Evolutionary conservation across 305 asterid genomes (phyloP), one percentile per base, ranked within the genome.

Genomic region (Andrographis paniculata): DNA sequence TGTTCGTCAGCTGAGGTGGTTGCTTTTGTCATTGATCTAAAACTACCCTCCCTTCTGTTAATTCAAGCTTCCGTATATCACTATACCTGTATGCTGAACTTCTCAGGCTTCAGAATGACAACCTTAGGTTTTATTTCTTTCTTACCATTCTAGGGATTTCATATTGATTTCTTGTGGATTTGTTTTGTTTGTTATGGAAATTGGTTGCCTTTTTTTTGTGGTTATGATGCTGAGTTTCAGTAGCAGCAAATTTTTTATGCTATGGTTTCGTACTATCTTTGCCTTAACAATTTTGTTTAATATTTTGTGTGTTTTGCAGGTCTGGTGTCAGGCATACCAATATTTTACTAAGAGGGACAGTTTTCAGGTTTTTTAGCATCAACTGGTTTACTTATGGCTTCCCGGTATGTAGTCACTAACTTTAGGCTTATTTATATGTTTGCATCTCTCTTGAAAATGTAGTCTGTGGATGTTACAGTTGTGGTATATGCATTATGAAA

Each of bases 321-420:
- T 92, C 99, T 58, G 99, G 96, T 64, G 99, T 79, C 36, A 74
- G 95, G 68, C 99, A 91, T 68, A 83, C 99, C 68, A 92, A 87
- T 59, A 79, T 92, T 50, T 79, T 92, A 52, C 73, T 92, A 64
- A 77, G 95, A 76, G 84, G 79, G 40, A 61, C 93, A 14, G 80
- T 92, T 67, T 92, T 92, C 73, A 83, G 82, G 68, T 50, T 82
- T 67, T 92, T 92, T 70, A 87, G 92, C 38, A 92, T 92, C 75
- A 92, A 92, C 79, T 92, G 93, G 82, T 92, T 92, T 91, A 84
- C 96, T 46, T 92, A 92, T 67, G 99, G 99, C 55, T 87, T 92
- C 73, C 99, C 95, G 74, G 99, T 92, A 84, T 53, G 76, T 64
- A 57, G 64, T 38, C 44, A 37, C 8, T 13, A 38, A 14, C 43